phyloP scores from a whole-genome alignment of 495 filamentous ascomycete species.

The Aspergillus cavernicola region DNA sequence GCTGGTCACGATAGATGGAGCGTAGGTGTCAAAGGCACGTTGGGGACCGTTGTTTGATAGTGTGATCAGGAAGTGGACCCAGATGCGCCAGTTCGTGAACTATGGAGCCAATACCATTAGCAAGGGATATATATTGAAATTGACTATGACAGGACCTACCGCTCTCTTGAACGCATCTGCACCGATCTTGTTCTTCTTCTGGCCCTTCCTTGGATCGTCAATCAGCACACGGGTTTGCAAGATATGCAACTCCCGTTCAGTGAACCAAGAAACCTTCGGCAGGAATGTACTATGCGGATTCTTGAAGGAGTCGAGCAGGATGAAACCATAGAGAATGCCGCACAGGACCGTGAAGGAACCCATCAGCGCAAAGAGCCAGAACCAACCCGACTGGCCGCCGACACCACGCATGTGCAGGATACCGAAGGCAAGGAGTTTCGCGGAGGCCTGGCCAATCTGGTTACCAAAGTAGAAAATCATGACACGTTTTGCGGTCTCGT shows the following conservation, averaged over 20 bases:
- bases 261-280: not conserved
- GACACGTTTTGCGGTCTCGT: conserved; percentile 8
- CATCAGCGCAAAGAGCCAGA: conserved; percentile 16
- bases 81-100: conserved; percentile 16
- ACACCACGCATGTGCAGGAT: conserved; percentile 15
- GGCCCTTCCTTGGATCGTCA: conserved; percentile 12
- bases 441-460: conserved; percentile 6
- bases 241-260: conserved; percentile 15
- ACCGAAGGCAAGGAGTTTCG: conserved; percentile 8
- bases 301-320: conserved; percentile 6
- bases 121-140: not conserved
- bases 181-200: conserved; percentile 6
- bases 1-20: conserved; percentile 13
- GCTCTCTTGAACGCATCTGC: conserved; percentile 4
- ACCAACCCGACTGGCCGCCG: conserved; percentile 5
- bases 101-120: not conserved
- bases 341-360: conserved; percentile 19
- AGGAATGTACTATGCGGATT: conserved; percentile 11
- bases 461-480: conserved; percentile 14
- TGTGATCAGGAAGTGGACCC: conserved; percentile 14
- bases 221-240: conserved; percentile 5
- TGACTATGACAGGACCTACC: conserved; percentile 10
- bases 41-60: conserved; percentile 13
- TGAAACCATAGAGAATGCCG: conserved; percentile 20
- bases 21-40: conserved; percentile 14